These are phyloP conservation scores for Kodamaea leandrae DNA, from an alignment of 805 yeast genomes.

Conservation along the genomic window DNA sequence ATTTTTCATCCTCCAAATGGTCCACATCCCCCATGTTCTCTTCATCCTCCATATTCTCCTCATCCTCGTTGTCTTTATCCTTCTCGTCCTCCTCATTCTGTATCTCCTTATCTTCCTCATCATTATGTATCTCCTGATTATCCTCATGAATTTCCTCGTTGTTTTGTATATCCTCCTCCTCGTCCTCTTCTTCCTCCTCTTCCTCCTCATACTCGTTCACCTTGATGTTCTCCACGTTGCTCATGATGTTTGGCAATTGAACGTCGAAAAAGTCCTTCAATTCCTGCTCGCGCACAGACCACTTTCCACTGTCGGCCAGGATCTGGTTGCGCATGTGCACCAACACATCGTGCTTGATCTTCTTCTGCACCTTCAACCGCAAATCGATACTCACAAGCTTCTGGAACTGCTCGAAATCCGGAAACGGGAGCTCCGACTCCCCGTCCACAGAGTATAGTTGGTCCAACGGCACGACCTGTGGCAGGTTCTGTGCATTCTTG, in stretches of 20 bases:
- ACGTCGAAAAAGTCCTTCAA: conserved; percentile 30
- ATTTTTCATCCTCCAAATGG: not conserved
- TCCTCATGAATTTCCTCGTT: conserved; percentile 16
- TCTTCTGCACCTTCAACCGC: conserved; percentile 28
- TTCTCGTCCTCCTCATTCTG: not conserved
- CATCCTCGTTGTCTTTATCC: not conserved
- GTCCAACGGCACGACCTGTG: conserved; percentile 10
- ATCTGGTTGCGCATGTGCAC: conserved; percentile 31
- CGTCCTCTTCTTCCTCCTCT: conserved; percentile 21
- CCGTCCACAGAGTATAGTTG: conserved; percentile 30
- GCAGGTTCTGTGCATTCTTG: not conserved
- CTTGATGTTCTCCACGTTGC: conserved; percentile 29
- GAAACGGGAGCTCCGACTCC: conserved; percentile 22
- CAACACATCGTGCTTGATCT: conserved; percentile 36
- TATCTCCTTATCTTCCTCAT: conserved; percentile 1
- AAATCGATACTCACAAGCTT: conserved; percentile 33
- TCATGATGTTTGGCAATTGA: conserved; percentile 24
- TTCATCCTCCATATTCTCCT: not conserved
- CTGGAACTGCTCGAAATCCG: conserved; percentile 28
- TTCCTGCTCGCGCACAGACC: conserved; percentile 33
- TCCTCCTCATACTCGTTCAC: conserved; percentile 17
- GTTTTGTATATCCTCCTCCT: conserved; percentile 16
- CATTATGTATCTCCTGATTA: conserved; percentile 8
- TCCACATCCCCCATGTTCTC: not conserved
- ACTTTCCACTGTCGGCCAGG: conserved; percentile 28